These are phyloP conservation scores for Alternaria triticina DNA, from an alignment of 2,329 filamentous ascomycete species.

Conservation along the genomic window DNA sequence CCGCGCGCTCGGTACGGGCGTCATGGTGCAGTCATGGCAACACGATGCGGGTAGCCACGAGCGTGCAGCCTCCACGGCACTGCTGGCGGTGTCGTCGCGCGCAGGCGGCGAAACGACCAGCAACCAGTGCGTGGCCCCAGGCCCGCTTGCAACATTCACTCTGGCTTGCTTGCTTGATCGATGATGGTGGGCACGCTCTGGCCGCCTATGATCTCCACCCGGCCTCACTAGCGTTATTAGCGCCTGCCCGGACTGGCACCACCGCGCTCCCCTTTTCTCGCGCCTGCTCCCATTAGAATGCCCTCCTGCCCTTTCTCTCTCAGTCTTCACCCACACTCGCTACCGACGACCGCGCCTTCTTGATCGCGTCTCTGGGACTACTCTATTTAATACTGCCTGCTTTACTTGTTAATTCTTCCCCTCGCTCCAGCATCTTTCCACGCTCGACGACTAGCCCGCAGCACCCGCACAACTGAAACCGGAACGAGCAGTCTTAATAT, in stretches of 20 bases:
- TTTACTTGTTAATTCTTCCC: conserved; percentile 48
- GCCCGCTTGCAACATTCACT: neutral
- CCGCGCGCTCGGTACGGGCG: neutral
- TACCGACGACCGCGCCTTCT: conserved; percentile 31
- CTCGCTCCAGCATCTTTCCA: conserved; percentile 46
- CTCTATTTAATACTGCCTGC: conserved; percentile 38
- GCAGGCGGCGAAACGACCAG: neutral
- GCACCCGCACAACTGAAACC: conserved; percentile 14
- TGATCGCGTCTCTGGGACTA: conserved; percentile 28
- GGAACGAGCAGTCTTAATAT: conserved; percentile 46
- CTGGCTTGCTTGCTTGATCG: conserved; percentile 4
- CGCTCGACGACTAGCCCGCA: conserved; percentile 31
- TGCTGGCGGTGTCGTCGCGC: neutral
- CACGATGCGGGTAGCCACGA: neutral
- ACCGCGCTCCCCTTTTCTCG: conserved; percentile 29
- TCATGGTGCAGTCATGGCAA: neutral
- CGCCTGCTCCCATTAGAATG: conserved; percentile 11
- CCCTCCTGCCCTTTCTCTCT: conserved; percentile 13
- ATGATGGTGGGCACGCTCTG: conserved; percentile 17
- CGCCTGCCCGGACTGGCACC: conserved; percentile 19
- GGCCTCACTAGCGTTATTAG: conserved; percentile 16
- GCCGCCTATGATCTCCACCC: conserved; percentile 24
- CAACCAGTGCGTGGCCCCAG: neutral
- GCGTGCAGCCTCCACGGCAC: neutral
- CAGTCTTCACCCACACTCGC: conserved; percentile 32